Percentiles rank a stretch among this genome's conserved stretches.
These are phyloP conservation scores for Kwoniella dejecticola DNA, from an alignment of 768 basidiomycete species.

Conservation along the genomic window DNA sequence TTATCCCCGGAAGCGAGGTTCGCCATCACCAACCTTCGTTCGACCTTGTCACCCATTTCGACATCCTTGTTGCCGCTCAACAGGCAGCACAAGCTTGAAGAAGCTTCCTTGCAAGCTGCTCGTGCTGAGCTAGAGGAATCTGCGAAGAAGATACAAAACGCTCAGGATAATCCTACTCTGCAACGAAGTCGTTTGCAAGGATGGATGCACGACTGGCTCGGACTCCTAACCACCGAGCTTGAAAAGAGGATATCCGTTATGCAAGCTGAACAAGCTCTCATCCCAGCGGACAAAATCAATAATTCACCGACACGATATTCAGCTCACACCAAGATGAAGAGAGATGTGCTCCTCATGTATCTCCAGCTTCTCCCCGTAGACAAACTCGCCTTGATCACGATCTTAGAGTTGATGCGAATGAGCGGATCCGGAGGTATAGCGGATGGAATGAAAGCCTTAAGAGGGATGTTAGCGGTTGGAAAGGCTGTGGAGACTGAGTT, in stretches of 20 bases:
- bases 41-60: constrained; percentile 59
- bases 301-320: constrained; percentile 22
- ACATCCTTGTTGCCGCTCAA: constrained; percentile 32
- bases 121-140: constrained; percentile 45
- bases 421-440: constrained; percentile 70
- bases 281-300: constrained; percentile 19
- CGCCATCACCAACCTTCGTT: constrained; percentile 48
- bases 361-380: constrained; percentile 72
- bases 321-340: constrained; percentile 34
- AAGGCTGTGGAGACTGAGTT: constrained; percentile 87
- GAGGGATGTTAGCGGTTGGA: constrained; percentile 77
- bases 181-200: constrained; percentile 41
- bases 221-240: constrained; percentile 28
- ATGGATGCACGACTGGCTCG: constrained; percentile 52
- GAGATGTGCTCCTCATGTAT: constrained; percentile 65
- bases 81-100: constrained; percentile 46
- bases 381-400: constrained; percentile 81
- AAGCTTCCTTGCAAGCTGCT: constrained; percentile 47
- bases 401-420: constrained; percentile 82
- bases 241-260: constrained; percentile 32
- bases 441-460: constrained; percentile 85
- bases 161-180: constrained; percentile 26
- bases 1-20: constrained; percentile 33
- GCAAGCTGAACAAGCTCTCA: constrained; percentile 16
- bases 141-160: constrained; percentile 26